phyloP scores from a whole-genome alignment of 257 asterid genomes.

The Fraxinus excelsior region DNA sequence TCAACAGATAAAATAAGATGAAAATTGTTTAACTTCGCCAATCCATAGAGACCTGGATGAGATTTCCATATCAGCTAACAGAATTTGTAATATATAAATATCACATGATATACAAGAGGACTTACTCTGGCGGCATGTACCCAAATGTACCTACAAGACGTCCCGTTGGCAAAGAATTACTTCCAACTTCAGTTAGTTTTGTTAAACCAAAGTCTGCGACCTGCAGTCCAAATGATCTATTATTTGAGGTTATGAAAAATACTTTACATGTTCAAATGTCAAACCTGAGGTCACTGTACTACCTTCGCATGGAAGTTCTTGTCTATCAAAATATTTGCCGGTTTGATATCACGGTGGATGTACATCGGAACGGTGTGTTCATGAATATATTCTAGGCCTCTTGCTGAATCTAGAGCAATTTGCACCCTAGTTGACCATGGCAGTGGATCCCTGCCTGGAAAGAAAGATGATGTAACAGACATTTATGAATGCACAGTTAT shows the following conservation, averaged over 20 bases:
- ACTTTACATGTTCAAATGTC: conserved; percentile 18
- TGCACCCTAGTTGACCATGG: conserved; percentile 89
- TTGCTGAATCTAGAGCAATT: conserved; percentile 94
- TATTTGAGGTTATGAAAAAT: conserved; percentile 20
- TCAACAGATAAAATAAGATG: neutral
- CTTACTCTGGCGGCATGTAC: conserved; percentile 99
- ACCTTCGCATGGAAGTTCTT: conserved; percentile 87
- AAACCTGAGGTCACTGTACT: conserved; percentile 24
- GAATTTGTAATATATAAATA: neutral
- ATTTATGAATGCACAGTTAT: conserved; percentile 18
- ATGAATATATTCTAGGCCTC: conserved; percentile 98
- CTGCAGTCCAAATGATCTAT: conserved; percentile 39
- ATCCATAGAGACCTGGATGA: neutral
- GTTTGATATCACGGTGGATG: conserved; percentile 94
- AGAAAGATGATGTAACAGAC: conserved; percentile 25
- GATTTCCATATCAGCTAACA: neutral
- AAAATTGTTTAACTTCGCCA: neutral
- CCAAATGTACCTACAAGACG: conserved; percentile 97
- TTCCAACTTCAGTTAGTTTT: conserved; percentile 89
- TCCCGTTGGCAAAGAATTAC: conserved; percentile 73
- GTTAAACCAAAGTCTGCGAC: conserved; percentile 97
- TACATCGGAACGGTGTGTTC: conserved; percentile 96
- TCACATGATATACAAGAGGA: conserved; percentile 2
- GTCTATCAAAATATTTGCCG: conserved; percentile 94
- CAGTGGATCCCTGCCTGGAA: conserved; percentile 75